Evolutionary conservation across 2,329 filamentous ascomycete genomes (phyloP), one percentile per base, ranked within the genome.

Genomic region (Aspergillus candidus): DNA sequence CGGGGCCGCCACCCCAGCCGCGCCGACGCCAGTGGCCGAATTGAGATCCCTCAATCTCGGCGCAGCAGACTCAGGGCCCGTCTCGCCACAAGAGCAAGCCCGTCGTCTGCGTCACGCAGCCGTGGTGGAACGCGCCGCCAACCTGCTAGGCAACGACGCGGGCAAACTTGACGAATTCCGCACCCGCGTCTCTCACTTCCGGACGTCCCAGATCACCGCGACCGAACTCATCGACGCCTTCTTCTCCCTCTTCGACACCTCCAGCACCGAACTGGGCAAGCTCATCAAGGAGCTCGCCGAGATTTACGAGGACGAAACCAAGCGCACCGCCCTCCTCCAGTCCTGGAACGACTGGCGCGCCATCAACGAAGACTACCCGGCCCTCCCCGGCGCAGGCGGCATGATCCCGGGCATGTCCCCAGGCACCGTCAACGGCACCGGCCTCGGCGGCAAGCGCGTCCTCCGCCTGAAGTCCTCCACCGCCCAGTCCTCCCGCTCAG

Each of bases 261-360:
- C 85, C 0, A 84, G 88, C 6, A 79, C 81, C 11, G 85, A 94
- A 22, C 74, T 98, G 0, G 90, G 90, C 11, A 96, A 90, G 18
- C 76, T 98, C 1, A 79, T 97, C 50, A 86, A 91, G 49, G 93
- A 98, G 62, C 78, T 96, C 3, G 86, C 91, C 4, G 91, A 97
- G 41, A 80, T 98, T 10, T 97, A 93, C 56, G 91, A 98, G 55
- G 84, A 94, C 54, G 77, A 84, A 39, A 62, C 66, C 13, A 95
- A 94, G 62, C 81, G 81, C 1, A 82, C 84, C 41, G 75, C 73
- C 1, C 71, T 98, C 3, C 78, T 89, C 18, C 84, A 84, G 57
- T 88, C 90, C 1, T 96, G 91, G 89, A 88, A 88, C 55, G 87
- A 95, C 67, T 96, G 91, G 88, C 87, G 88, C 37, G 89, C 89